phyloP scores from a whole-genome alignment of 306 rosid species.

The Dalbergia cultrata region DNA sequence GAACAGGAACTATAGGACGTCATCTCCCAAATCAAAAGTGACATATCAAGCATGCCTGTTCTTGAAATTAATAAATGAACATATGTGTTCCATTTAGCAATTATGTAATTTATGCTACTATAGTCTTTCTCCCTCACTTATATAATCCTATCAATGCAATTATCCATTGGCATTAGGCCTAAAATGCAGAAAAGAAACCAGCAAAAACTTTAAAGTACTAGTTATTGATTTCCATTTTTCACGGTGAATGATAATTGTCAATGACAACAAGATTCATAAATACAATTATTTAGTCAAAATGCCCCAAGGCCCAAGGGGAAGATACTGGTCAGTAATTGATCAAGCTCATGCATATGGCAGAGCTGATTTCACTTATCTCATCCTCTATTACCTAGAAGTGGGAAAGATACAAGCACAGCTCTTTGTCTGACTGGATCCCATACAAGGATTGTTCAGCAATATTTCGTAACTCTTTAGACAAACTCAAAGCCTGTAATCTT shows the following conservation, averaged over 20 bases:
- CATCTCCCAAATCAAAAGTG: too few species aligned
- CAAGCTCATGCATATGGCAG: background rate
- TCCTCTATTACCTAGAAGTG: constrained; percentile 8
- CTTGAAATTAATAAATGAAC: too few species aligned
- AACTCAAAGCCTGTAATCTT: background rate
- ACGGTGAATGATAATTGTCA: background rate
- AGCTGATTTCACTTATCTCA: background rate
- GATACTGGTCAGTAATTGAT: background rate
- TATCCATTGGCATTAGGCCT: background rate
- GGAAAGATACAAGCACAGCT: background rate
- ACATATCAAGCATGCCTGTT: too few species aligned
- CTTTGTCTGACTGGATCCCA: background rate
- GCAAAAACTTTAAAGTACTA: background rate
- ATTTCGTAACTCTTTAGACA: constrained; percentile 11
- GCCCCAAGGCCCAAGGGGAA: constrained; percentile 3
- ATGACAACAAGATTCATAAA: constrained; percentile 13
- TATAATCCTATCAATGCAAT: background rate
- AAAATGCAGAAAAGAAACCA: constrained; percentile 11
- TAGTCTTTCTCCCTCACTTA: background rate
- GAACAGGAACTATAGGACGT: too few species aligned
- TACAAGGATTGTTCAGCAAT: background rate
- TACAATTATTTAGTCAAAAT: constrained; percentile 1
- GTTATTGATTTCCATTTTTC: constrained; percentile 1
- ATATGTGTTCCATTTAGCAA: too few species aligned
- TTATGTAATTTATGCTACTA: background rate